Conservation (phyloP, 768 basidiomycete genomes). For the Hericium alpestre region DNA sequence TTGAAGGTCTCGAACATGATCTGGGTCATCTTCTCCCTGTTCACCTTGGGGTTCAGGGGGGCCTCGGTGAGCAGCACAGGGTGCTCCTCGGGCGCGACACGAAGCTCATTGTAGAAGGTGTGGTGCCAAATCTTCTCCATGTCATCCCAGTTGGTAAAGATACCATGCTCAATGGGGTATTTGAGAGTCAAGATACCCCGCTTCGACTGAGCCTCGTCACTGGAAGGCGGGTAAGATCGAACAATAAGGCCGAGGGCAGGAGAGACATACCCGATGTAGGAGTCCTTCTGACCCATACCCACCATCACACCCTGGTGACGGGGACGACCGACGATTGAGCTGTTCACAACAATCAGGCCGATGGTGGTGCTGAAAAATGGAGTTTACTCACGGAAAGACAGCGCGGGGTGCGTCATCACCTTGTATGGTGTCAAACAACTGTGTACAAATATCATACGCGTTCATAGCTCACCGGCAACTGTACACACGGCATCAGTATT, state of each 20-base stretch:
- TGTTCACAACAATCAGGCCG: conserved; percentile 11
- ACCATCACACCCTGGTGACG: conserved; percentile 71
- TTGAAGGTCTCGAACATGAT: conserved; percentile 98
- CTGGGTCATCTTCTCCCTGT: conserved; percentile 90
- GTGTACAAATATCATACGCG: conserved; percentile 11
- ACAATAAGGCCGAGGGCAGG: not conserved
- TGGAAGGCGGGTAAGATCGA: conserved; percentile 15
- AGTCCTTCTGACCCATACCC: conserved; percentile 71
- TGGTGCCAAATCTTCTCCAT: conserved; percentile 73
- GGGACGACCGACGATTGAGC: conserved; percentile 63
- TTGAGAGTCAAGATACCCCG: conserved; percentile 62
- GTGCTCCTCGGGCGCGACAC: conserved; percentile 82
- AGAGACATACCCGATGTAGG: conserved; percentile 51
- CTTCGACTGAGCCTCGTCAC: conserved; percentile 67
- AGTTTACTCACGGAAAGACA: conserved; percentile 78
- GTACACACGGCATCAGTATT: conserved; percentile 48
- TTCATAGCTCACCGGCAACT: conserved; percentile 32
- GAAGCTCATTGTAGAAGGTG: conserved; percentile 80
- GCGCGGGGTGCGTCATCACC: conserved; percentile 98
- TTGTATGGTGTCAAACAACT: conserved; percentile 38
- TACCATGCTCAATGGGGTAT: conserved; percentile 64
- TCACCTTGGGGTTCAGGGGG: conserved; percentile 86
- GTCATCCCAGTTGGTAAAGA: conserved; percentile 69
- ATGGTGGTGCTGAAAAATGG: not conserved
- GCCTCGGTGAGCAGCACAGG: conserved; percentile 88